phyloP scores from a whole-genome alignment of 179 eudicot species.

The Carnegiea gigantea region DNA sequence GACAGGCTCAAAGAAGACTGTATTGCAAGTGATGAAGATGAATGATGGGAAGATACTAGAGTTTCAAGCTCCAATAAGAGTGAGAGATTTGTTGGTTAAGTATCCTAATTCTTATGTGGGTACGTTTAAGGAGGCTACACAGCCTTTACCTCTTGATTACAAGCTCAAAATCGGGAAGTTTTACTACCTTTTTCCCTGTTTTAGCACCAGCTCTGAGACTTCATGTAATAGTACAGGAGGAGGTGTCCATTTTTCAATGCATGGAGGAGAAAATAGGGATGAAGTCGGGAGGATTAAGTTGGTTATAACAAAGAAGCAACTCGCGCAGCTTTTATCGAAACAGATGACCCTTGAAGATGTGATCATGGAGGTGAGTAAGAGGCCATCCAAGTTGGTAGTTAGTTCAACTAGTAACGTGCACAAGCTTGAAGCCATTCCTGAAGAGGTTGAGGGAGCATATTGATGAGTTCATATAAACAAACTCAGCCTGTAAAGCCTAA shows the following conservation, averaged over 20 bases:
- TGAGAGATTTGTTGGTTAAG: slow-evolving; percentile 38
- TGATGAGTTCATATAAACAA: not conserved
- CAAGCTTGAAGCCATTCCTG: slow-evolving; percentile 47
- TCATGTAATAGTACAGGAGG: not conserved
- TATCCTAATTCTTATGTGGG: slow-evolving; percentile 42
- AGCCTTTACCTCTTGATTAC: slow-evolving; percentile 44
- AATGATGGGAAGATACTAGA: slow-evolving; percentile 52
- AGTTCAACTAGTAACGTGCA: slow-evolving; percentile 22
- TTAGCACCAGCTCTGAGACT: not conserved
- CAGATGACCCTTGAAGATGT: slow-evolving; percentile 34
- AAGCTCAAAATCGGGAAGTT: slow-evolving; percentile 42
- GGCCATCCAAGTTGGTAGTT: slow-evolving; percentile 6
- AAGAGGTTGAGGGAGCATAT: slow-evolving; percentile 21
- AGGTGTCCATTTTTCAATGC: not conserved
- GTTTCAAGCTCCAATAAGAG: slow-evolving; percentile 39
- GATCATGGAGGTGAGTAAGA: slow-evolving; percentile 16
- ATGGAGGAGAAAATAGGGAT: not conserved
- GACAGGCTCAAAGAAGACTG: slow-evolving; percentile 11
- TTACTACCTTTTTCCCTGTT: slow-evolving; percentile 47
- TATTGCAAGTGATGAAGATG: slow-evolving; percentile 44
- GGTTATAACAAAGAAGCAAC: slow-evolving; percentile 64
- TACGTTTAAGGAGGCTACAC: slow-evolving; percentile 40
- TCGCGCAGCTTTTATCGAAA: slow-evolving; percentile 39
- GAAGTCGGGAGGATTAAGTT: slow-evolving; percentile 56
- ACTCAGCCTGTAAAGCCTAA: too few species aligned